A percentile compares a stretch with the other conserved stretches of the same genome.
Evolutionary conservation across 768 basidiomycete genomes (phyloP).

Genomic region (Hemileccinum impolitum): DNA sequence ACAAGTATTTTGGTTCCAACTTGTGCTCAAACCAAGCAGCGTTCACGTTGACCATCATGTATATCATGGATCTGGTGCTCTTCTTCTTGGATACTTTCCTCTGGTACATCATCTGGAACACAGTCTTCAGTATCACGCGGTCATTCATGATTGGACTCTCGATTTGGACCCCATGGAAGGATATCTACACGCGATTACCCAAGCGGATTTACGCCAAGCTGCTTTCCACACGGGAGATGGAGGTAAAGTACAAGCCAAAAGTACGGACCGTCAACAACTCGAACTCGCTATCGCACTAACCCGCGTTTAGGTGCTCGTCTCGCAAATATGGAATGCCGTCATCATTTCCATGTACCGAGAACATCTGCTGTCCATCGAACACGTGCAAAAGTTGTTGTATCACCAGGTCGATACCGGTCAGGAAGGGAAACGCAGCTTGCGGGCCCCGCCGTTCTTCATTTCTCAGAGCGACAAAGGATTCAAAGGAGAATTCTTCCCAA

Average conservation of each 20-base stretch:
- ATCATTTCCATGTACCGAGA: constrained; percentile 99
- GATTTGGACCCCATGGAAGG: constrained; percentile 99
- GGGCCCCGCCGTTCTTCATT: constrained; percentile 98
- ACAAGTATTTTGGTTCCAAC: constrained; percentile 78
- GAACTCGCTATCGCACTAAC: not conserved
- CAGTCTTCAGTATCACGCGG: constrained; percentile 83
- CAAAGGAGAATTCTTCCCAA: constrained; percentile 90
- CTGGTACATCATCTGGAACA: constrained; percentile 99
- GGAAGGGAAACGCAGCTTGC: constrained; percentile 86
- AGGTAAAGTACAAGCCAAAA: constrained; percentile 99
- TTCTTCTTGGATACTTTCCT: constrained; percentile 99
- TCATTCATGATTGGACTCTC: constrained; percentile 90
- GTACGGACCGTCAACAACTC: constrained; percentile 37
- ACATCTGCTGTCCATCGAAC: constrained; percentile 96
- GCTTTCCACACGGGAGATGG: constrained; percentile 92
- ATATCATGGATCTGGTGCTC: constrained; percentile 93
- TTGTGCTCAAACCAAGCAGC: constrained; percentile 93
- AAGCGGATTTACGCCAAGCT: constrained; percentile 97
- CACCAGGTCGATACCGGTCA: constrained; percentile 87
- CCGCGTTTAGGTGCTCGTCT: constrained; percentile 77
- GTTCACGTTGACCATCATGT: constrained; percentile 97
- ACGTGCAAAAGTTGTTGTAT: constrained; percentile 96
- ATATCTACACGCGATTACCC: constrained; percentile 92
- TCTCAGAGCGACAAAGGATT: constrained; percentile 86
- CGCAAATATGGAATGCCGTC: constrained; percentile 99